Evolutionary conservation across 2,329 filamentous ascomycete genomes (phyloP).

Genomic region (Cladophialophora carrionii): DNA sequence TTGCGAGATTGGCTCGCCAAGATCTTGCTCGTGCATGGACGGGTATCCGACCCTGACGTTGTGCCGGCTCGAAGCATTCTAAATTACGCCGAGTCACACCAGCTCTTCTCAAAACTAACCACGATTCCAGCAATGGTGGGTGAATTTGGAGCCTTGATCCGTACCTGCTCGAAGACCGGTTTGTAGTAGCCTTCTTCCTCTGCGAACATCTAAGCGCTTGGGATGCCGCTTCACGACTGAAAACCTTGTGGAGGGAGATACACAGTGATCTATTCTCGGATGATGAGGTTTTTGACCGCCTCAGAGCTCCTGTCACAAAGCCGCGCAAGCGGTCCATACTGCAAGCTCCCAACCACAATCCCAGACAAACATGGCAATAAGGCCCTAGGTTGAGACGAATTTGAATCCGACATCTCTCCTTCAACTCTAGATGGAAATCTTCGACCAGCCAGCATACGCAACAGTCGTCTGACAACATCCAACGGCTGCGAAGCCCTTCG

Average conservation of each 20-base stretch:
- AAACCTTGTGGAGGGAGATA: slow-evolving; percentile 1
- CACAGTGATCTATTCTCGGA: background rate
- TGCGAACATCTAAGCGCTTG: background rate
- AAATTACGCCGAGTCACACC: background rate
- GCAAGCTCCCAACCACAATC: too few relatives aligned
- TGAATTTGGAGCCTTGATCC: background rate
- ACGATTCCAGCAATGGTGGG: background rate
- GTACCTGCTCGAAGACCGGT: background rate
- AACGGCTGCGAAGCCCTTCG: too few relatives aligned
- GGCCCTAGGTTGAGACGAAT: background rate
- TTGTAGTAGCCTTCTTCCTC: background rate
- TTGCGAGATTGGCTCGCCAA: background rate
- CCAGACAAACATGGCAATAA: background rate
- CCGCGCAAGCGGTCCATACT: background rate
- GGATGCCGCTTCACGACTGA: background rate
- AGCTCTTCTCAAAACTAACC: background rate
- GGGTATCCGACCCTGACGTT: background rate
- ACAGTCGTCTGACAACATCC: background rate
- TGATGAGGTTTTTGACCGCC: background rate
- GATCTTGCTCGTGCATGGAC: background rate
- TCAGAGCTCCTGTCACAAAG: background rate
- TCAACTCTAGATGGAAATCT: too few relatives aligned
- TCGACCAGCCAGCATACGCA: background rate
- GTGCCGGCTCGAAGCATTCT: background rate
- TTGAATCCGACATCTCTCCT: background rate